These are phyloP conservation scores for Fusarium sp. DNA, from an alignment of 2,329 filamentous ascomycete species.

Conservation along the genomic window DNA sequence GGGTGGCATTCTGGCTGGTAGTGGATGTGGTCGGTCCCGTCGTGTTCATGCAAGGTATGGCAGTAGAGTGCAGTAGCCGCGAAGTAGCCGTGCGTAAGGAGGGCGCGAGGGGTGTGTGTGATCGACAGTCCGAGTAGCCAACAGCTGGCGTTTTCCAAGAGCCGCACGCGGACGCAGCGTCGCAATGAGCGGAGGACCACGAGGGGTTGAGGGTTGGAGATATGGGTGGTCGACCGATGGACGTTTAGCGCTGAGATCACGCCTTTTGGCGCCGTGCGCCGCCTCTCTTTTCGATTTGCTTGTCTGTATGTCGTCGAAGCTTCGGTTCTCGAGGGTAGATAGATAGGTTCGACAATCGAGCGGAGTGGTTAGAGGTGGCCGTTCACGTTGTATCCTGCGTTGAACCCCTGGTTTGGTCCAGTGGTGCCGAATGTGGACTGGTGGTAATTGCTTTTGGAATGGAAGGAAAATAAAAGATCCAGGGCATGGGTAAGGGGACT, in stretches of 20 bases:
- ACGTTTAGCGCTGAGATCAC: constrained; percentile 14
- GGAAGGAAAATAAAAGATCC: constrained; percentile 44
- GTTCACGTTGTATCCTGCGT: constrained; percentile 8
- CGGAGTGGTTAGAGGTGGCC: neutral
- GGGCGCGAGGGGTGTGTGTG: constrained; percentile 20
- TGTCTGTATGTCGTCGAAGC: neutral
- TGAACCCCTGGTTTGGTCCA: constrained; percentile 33
- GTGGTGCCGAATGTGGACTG: constrained; percentile 28
- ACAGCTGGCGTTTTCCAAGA: constrained; percentile 30
- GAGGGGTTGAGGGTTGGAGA: constrained; percentile 9
- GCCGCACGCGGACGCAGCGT: constrained; percentile 32
- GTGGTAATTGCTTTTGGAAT: constrained; percentile 14
- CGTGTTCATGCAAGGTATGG: neutral
- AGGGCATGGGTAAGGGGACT: constrained; percentile 31
- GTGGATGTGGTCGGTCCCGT: neutral
- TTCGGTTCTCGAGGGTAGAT: neutral
- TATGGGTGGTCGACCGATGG: constrained; percentile 5
- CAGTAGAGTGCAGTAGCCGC: neutral
- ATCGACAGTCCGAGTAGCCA: constrained; percentile 29
- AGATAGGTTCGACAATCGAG: constrained; percentile 4
- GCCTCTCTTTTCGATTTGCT: neutral
- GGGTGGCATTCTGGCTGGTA: constrained; percentile 40
- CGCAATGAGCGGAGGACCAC: constrained; percentile 12
- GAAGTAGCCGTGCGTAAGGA: constrained; percentile 24
- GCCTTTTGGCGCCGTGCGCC: constrained; percentile 19